Evolutionary conservation across 2,329 filamentous ascomycete genomes (phyloP), one percentile per base, ranked within the genome.

Genomic region (Botrytis paeoniae): DNA sequence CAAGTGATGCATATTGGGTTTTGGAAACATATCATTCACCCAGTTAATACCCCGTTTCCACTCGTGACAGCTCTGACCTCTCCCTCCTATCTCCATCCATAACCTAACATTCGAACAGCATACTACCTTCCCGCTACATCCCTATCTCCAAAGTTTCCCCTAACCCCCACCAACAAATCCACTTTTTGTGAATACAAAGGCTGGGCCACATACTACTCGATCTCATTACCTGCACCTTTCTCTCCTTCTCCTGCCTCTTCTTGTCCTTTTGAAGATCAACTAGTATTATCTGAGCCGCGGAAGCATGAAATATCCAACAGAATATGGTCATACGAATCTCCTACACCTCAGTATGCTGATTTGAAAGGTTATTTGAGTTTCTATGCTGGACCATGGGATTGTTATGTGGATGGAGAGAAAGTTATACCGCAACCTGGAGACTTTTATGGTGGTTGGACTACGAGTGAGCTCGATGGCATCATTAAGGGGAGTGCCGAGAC

Each of bases 391-490:
- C 88, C 88, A 20, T 90, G 88, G 88, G 85, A 89, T 73, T 91
- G 88, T 77, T 88, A 84, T 79, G 88, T 89, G 7, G 88, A 90
- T 79, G 87, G 87, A 16, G 88, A 90, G 80, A 84, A 84, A 77
- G 89, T 89, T 32, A 83, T 86, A 79, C 82, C 87, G 57, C 88
- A 90, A 81, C 87, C 86, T 25, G 87, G 87, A 12, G 88, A 90
- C 76, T 90, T 89, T 75, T 90, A 90, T 80, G 89, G 89, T 37
- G 89, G 89, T 3, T 91, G 89, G 88, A 86, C 88, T 74, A 90
- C 88, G 66, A 85, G 84, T 74, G 88, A 91, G 73, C 84, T 90
- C 74, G 85, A 86, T 76, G 86, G 87, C 43, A 84, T 79, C 48
- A 82, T 86, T 43, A 86, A 86, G 74, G 85, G 85, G 12, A 84